Conservation (phyloP, 192 early-diverging fungal genomes). For the Coemansia sp. region DNA sequence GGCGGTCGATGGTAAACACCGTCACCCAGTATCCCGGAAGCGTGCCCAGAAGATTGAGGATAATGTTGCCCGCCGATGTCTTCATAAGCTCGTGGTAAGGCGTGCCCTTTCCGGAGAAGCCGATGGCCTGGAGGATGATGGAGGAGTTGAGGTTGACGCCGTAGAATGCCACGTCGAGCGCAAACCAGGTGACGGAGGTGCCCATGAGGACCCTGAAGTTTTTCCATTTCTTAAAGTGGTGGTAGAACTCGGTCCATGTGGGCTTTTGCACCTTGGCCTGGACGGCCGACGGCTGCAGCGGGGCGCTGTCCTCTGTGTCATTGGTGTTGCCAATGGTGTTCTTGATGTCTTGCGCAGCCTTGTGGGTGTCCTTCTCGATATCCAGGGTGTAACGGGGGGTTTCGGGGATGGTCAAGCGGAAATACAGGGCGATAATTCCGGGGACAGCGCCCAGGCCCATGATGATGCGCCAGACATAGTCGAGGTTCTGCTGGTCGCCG, state of each 20-base stretch:
- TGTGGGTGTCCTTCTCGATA: constrained; percentile 59
- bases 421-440: constrained; percentile 78
- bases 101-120: constrained; percentile 50
- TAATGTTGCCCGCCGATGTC: constrained; percentile 83
- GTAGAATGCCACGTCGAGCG: constrained; percentile 74
- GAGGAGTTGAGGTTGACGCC: constrained; percentile 77
- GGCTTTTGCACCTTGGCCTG: constrained; percentile 23
- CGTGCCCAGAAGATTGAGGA: constrained; percentile 75
- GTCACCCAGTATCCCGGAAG: constrained; percentile 95
- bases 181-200: constrained; percentile 70
- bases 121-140: constrained; percentile 66
- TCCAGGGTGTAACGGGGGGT: constrained; percentile 86
- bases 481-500: constrained; percentile 61
- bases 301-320: constrained; percentile 26
- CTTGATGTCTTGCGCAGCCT: constrained; percentile 30
- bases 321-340: constrained; percentile 16
- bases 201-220: constrained; percentile 75
- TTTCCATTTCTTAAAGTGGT: constrained; percentile 74
- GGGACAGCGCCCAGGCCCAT: constrained; percentile 81
- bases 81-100: constrained; percentile 56
- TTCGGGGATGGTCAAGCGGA: constrained; percentile 87
- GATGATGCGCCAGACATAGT: constrained; percentile 85
- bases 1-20: constrained; percentile 79
- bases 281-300: constrained; percentile 47
- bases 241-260: constrained; percentile 57